A percentile compares a stretch with the other conserved stretches of the same genome.
These are phyloP conservation scores for Colletotrichum horii DNA, from an alignment of 2,329 filamentous ascomycete genomes.

Conservation along the genomic window DNA sequence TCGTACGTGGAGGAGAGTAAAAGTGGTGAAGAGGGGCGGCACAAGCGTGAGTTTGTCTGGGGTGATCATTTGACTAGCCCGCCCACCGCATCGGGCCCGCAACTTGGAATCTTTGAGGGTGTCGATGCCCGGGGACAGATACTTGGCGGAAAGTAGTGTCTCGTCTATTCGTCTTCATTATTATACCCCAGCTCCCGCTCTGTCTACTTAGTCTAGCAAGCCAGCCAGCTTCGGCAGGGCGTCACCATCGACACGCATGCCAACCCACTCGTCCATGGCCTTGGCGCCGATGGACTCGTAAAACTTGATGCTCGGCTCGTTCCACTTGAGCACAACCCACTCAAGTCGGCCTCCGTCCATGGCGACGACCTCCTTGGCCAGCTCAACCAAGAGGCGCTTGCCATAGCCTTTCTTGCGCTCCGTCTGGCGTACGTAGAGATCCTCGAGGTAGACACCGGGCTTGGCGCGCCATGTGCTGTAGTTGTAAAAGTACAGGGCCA, in stretches of 20 bases:
- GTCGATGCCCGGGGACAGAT: conserved; percentile 35
- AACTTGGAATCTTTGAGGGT: conserved; percentile 54
- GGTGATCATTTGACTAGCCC: conserved; percentile 37
- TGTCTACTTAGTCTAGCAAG: conserved; percentile 34
- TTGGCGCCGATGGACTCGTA: conserved; percentile 76
- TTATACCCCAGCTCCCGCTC: conserved; percentile 24
- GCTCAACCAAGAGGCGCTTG: conserved; percentile 71
- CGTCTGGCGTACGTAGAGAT: conserved; percentile 79
- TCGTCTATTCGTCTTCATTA: background rate
- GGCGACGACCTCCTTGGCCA: conserved; percentile 80
- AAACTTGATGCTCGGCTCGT: conserved; percentile 86
- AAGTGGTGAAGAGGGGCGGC: conserved; percentile 26
- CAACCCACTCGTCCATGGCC: conserved; percentile 74
- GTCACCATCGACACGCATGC: conserved; percentile 75
- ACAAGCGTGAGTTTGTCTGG: conserved; percentile 49
- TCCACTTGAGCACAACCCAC: conserved; percentile 94
- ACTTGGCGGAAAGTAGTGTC: background rate
- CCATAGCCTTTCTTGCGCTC: conserved; percentile 82
- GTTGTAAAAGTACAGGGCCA: conserved; percentile 94
- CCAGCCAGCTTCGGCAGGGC: conserved; percentile 64
- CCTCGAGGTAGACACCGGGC: conserved; percentile 91
- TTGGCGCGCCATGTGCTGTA: conserved; percentile 92
- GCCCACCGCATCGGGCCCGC: conserved; percentile 33
- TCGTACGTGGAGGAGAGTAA: conserved; percentile 41
- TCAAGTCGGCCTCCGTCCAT: conserved; percentile 80